Conservation (phyloP, 805 yeast genomes). For the Ogataea pini region DNA sequence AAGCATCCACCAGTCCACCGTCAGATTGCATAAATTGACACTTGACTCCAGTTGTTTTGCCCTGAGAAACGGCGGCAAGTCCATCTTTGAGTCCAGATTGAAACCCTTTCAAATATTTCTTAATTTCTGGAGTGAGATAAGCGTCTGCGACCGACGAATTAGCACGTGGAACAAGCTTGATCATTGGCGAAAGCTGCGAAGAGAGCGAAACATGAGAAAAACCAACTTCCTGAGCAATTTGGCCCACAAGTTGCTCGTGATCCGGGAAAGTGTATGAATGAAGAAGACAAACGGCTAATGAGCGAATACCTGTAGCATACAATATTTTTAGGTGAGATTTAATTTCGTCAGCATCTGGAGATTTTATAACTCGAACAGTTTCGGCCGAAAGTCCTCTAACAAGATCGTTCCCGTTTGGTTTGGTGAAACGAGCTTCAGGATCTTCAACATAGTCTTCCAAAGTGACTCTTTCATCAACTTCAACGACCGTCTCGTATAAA, state of each 20-base stretch:
- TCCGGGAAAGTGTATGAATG: constrained; percentile 74
- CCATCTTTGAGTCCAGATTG: constrained; percentile 60
- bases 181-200: constrained; percentile 72
- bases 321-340: constrained; percentile 43
- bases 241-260: constrained; percentile 63
- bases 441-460: constrained; percentile 80
- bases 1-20: constrained; percentile 89
- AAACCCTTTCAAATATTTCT: constrained; percentile 61
- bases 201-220: constrained; percentile 70
- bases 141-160: constrained; percentile 82
- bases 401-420: constrained; percentile 37
- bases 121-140: constrained; percentile 76
- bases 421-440: constrained; percentile 41
- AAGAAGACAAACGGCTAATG: constrained; percentile 69
- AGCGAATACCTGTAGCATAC: constrained; percentile 58
- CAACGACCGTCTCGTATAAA: constrained; percentile 74
- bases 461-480: constrained; percentile 88
- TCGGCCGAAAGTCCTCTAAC: constrained; percentile 69
- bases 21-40: constrained; percentile 94
- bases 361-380: constrained; percentile 54
- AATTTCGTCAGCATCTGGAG: constrained; percentile 49
- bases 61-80: constrained; percentile 37
- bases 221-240: constrained; percentile 64
- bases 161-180: constrained; percentile 72
- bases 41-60: constrained; percentile 44